A percentile compares a stretch with the other conserved stretches of the same genome.
Conservation (phyloP, 2,329 filamentous ascomycete species). For the Metarhizium rileyi region DNA sequence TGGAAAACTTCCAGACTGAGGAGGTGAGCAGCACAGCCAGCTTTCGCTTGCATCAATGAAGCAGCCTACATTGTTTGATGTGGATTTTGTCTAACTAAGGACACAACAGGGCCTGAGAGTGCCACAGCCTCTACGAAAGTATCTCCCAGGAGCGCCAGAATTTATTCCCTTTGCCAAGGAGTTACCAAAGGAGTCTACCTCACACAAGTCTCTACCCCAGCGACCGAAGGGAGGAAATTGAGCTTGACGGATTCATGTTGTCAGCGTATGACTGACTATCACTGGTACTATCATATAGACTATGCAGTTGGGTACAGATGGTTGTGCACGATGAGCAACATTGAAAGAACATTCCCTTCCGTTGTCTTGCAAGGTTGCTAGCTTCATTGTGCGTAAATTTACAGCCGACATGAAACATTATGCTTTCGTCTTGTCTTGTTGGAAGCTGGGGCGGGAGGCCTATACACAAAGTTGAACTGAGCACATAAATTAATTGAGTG, state of each 20-base stretch:
- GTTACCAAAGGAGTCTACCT: slow-evolving; percentile 56
- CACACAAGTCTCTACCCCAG: slow-evolving; percentile 20
- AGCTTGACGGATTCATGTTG: too few species aligned
- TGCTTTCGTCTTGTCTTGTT: too few species aligned
- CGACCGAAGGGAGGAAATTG: slow-evolving; percentile 23
- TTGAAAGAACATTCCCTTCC: not conserved
- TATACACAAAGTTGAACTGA: too few species aligned
- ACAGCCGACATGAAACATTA: too few species aligned
- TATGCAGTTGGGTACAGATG: not conserved
- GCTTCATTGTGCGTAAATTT: too few species aligned
- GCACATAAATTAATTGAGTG: too few species aligned
- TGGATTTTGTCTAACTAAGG: not conserved
- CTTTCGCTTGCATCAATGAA: not conserved
- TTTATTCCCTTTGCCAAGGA: slow-evolving; percentile 87
- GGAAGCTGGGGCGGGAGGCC: too few species aligned
- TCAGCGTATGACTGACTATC: not conserved
- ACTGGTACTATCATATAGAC: not conserved
- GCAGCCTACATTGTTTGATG: slow-evolving; percentile 17
- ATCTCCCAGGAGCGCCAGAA: slow-evolving; percentile 79
- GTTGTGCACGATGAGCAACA: not conserved
- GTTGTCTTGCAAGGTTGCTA: not conserved
- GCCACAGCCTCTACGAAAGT: slow-evolving; percentile 76
- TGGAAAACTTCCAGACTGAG: slow-evolving; percentile 94
- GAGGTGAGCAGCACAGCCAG: slow-evolving; percentile 39
- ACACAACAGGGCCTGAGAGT: slow-evolving; percentile 57